Conservation (phyloP, 2,329 filamentous ascomycete species). For the Neoscytalidium dimidiatum region DNA sequence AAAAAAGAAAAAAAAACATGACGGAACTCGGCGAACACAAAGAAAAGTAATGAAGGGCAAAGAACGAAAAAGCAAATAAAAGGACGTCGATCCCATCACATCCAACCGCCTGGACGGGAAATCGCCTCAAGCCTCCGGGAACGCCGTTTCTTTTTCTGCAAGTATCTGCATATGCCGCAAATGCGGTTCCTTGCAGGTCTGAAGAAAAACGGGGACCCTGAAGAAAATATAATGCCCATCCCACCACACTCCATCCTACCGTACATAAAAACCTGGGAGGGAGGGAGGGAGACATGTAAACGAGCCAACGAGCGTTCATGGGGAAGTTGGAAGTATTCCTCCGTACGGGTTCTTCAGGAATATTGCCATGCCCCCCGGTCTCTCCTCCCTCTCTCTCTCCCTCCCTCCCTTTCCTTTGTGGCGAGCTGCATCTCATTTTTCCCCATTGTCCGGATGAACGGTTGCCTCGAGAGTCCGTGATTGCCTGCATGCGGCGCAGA, state of each 20-base stretch:
- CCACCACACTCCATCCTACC: no score
- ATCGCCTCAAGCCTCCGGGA: no score
- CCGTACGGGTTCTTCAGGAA: neutral
- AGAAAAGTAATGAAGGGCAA: no score
- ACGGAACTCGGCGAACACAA: no score
- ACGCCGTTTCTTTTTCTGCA: neutral
- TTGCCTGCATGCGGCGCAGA: neutral
- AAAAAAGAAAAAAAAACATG: no score
- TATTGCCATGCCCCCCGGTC: neutral
- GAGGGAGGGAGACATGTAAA: no score
- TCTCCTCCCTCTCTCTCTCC: neutral
- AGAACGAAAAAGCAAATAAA: no score
- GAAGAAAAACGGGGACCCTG: neutral
- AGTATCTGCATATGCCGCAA: neutral
- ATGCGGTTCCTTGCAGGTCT: neutral
- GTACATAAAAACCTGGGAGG: no score
- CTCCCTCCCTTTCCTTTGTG: neutral
- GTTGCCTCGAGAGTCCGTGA: neutral
- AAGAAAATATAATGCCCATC: no score
- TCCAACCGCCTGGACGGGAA: no score
- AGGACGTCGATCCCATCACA: no score
- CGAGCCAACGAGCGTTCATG: conserved; percentile 4
- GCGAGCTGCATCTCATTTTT: neutral
- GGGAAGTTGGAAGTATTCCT: neutral
- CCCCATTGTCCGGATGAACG: neutral